phyloP scores from a whole-genome alignment of 148 eudicot genomes.

The Arctostaphylos glauca region DNA sequence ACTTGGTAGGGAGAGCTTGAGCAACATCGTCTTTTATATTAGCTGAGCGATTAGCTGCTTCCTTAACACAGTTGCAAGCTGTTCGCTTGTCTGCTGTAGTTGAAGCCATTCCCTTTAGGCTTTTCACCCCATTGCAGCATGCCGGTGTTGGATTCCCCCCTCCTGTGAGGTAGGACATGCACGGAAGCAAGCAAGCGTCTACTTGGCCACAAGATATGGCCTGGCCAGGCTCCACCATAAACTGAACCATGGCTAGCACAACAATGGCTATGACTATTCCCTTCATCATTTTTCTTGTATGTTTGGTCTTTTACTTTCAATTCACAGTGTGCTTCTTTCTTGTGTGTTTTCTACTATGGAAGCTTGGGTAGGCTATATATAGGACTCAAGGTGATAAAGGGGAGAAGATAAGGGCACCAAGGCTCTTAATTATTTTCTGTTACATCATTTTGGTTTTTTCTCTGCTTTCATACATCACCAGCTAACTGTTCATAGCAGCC shows the following conservation, averaged over 20 bases:
- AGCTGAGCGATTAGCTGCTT: slow-evolving; percentile 15
- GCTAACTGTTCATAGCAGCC: slow-evolving; percentile 1
- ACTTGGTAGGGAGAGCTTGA: slow-evolving; percentile 21
- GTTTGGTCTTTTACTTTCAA: background rate
- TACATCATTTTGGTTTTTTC: background rate
- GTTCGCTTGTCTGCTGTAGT: slow-evolving; percentile 16
- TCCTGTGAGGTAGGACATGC: slow-evolving; percentile 22
- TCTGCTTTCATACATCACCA: background rate
- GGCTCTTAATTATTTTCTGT: background rate
- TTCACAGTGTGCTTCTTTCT: background rate
- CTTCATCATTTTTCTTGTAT: slow-evolving; percentile 22
- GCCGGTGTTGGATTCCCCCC: slow-evolving; percentile 14
- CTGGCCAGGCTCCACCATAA: slow-evolving; percentile 18
- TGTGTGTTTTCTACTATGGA: background rate
- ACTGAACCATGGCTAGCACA: slow-evolving; percentile 19
- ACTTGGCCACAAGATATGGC: slow-evolving; percentile 27
- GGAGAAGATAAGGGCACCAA: background rate
- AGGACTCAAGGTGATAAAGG: background rate
- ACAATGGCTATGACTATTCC: slow-evolving; percentile 13
- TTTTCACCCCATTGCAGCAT: slow-evolving; percentile 27
- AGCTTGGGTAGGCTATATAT: background rate
- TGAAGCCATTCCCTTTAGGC: slow-evolving; percentile 7
- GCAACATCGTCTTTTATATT: slow-evolving; percentile 23
- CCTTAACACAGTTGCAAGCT: slow-evolving; percentile 26
- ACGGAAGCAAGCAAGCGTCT: slow-evolving; percentile 8